These are phyloP conservation scores for Cyberlindnera galapagoensis DNA, from an alignment of 805 yeast genomes.

Conservation along the genomic window DNA sequence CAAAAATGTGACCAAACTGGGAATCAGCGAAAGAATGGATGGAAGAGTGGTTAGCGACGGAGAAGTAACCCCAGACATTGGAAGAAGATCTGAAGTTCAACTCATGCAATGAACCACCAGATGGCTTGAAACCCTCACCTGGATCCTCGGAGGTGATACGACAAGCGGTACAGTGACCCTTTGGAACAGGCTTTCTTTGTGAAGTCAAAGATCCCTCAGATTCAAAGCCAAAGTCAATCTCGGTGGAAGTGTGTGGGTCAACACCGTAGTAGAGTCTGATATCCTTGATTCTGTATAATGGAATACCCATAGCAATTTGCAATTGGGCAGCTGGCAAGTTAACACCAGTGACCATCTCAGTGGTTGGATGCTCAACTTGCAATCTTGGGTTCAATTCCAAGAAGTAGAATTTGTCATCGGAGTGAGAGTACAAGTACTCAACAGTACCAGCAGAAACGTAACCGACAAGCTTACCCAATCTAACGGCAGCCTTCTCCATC, in stretches of 20 bases:
- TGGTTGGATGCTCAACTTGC: constrained; percentile 99
- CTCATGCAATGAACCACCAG: constrained; percentile 95
- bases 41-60: constrained; percentile 93
- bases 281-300: constrained; percentile 90
- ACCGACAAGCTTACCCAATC: constrained; percentile 95
- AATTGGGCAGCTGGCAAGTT: constrained; percentile 97
- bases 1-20: constrained; percentile 98
- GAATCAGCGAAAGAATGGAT: constrained; percentile 98
- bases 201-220: constrained; percentile 61
- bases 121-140: constrained; percentile 98
- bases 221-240: constrained; percentile 85
- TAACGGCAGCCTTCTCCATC: constrained; percentile 97
- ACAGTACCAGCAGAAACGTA: constrained; percentile 99
- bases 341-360: constrained; percentile 99
- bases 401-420: constrained; percentile 92
- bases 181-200: constrained; percentile 91
- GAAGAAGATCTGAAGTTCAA: constrained; percentile 95
- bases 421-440: constrained; percentile 90
- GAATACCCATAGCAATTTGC: constrained; percentile 99
- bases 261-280: constrained; percentile 91
- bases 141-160: constrained; percentile 99
- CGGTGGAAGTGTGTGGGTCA: constrained; percentile 88
- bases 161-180: constrained; percentile 98
- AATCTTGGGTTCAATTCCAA: constrained; percentile 96
- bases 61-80: constrained; percentile 99